Conservation (phyloP, 805 yeast species). For the Yamadazyma takamatsuzukensis region DNA sequence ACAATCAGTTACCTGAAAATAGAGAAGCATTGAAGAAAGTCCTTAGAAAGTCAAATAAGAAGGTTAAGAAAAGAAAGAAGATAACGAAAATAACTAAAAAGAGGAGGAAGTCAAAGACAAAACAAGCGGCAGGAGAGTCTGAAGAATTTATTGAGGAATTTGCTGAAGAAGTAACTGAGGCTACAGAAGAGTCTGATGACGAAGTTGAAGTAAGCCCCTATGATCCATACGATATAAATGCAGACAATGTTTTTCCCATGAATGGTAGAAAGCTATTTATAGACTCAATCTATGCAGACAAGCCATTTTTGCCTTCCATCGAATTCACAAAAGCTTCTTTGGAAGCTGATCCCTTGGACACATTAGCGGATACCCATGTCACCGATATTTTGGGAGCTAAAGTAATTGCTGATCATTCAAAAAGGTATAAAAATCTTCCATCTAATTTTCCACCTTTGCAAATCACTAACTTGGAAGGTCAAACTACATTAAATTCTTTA, state of each 20-base stretch:
- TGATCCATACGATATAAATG: constrained; percentile 34
- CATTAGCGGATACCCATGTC: constrained; percentile 15
- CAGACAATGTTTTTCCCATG: constrained; percentile 26
- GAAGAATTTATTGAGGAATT: background rate
- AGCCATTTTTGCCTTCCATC: constrained; percentile 18
- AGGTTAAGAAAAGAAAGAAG: constrained; percentile 5
- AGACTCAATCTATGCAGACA: constrained; percentile 21
- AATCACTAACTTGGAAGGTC: constrained; percentile 11
- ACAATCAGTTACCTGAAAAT: constrained; percentile 20
- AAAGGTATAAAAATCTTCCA: constrained; percentile 31
- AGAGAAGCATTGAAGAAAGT: constrained; percentile 7
- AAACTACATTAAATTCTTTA: constrained; percentile 19
- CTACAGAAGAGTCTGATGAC: constrained; percentile 19
- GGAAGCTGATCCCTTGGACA: constrained; percentile 7
- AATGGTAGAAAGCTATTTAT: constrained; percentile 29
- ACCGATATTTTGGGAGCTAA: constrained; percentile 29
- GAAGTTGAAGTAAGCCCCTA: constrained; percentile 33
- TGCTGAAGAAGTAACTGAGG: constrained; percentile 11
- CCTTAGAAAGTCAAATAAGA: constrained; percentile 11
- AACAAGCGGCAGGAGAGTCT: background rate
- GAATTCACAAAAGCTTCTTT: constrained; percentile 12
- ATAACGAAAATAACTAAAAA: constrained; percentile 5
- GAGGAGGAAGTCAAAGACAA: constrained; percentile 1
- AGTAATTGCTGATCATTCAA: constrained; percentile 24
- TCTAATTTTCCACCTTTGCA: constrained; percentile 33